phyloP scores from a whole-genome alignment of 371 early-diverging fungal species.

The Astathelohania contejeani region DNA sequence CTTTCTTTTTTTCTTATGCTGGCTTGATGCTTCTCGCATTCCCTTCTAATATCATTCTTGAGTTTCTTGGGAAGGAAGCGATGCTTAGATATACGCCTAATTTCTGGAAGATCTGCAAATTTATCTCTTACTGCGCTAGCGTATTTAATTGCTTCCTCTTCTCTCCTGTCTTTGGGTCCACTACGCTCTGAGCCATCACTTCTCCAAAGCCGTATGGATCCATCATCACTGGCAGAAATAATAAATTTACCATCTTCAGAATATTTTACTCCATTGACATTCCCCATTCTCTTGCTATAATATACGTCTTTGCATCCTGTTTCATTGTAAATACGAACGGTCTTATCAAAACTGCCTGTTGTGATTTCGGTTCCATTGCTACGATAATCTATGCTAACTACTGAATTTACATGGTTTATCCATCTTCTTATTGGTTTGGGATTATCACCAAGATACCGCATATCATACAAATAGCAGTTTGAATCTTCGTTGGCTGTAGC shows the following conservation, averaged over 20 bases:
- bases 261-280: slow-evolving; percentile 71
- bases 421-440: slow-evolving; percentile 63
- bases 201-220: slow-evolving; percentile 91
- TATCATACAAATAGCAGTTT: slow-evolving; percentile 79
- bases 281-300: slow-evolving; percentile 90
- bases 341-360: slow-evolving; percentile 79
- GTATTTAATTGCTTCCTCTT: slow-evolving; percentile 65
- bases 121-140: slow-evolving; percentile 70
- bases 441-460: slow-evolving; percentile 74
- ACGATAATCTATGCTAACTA: slow-evolving; percentile 83
- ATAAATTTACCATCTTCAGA: slow-evolving; percentile 82
- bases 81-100: slow-evolving; percentile 59
- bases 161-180: slow-evolving; percentile 59
- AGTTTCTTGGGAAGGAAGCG: slow-evolving; percentile 44
- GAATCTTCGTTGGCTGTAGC: slow-evolving; percentile 77
- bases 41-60: slow-evolving; percentile 38
- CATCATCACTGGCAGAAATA: slow-evolving; percentile 89
- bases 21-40: slow-evolving; percentile 43
- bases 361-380: slow-evolving; percentile 89
- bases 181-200: slow-evolving; percentile 69
- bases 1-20: slow-evolving; percentile 33
- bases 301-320: slow-evolving; percentile 81
- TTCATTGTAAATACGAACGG: slow-evolving; percentile 71
- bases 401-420: slow-evolving; percentile 85
- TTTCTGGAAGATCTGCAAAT: slow-evolving; percentile 73